Evolutionary conservation across 768 basidiomycete species (phyloP).

Genomic region (Melanogaster broomeanus): DNA sequence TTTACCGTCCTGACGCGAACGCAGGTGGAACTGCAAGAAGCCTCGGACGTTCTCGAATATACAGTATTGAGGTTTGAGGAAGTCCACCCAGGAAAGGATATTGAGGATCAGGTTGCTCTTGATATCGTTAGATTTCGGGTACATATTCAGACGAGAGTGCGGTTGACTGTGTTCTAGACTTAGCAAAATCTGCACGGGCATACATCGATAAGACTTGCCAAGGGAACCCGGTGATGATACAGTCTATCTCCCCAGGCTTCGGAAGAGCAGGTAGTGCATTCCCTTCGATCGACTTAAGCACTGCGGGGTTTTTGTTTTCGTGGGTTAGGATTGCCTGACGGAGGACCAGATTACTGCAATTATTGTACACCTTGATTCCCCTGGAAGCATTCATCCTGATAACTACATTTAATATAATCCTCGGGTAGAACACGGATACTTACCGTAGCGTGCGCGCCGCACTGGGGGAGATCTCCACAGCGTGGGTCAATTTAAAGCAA

Average conservation of each 20-base stretch:
- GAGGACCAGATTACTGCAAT: constrained; percentile 68
- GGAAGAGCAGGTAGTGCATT: constrained; percentile 47
- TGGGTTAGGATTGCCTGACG: constrained; percentile 55
- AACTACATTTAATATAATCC: constrained; percentile 4
- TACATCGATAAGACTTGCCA: constrained; percentile 47
- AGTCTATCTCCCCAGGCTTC: constrained; percentile 54
- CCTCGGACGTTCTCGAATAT: constrained; percentile 53
- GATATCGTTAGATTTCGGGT: constrained; percentile 59
- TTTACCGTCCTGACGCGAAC: constrained; percentile 34
- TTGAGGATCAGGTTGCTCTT: constrained; percentile 74
- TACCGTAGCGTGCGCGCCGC: constrained; percentile 68
- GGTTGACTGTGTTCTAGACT: constrained; percentile 55
- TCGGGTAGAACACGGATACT: constrained; percentile 14
- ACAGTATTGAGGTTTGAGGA: constrained; percentile 42
- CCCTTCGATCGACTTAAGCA: constrained; percentile 41
- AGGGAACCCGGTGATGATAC: constrained; percentile 72
- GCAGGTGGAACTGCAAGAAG: constrained; percentile 42
- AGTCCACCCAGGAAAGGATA: constrained; percentile 46
- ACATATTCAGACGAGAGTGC: constrained; percentile 76
- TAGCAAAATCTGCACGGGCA: neutral
- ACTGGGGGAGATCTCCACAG: constrained; percentile 75
- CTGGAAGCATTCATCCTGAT: constrained; percentile 52
- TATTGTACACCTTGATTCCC: constrained; percentile 59
- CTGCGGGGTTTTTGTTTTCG: constrained; percentile 40
- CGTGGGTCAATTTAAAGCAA: constrained; percentile 60